Percentiles rank a stretch among this genome's conserved stretches.
These are phyloP conservation scores for Escallonia rubra DNA, from an alignment of 129 eudicot species.

Conservation along the genomic window DNA sequence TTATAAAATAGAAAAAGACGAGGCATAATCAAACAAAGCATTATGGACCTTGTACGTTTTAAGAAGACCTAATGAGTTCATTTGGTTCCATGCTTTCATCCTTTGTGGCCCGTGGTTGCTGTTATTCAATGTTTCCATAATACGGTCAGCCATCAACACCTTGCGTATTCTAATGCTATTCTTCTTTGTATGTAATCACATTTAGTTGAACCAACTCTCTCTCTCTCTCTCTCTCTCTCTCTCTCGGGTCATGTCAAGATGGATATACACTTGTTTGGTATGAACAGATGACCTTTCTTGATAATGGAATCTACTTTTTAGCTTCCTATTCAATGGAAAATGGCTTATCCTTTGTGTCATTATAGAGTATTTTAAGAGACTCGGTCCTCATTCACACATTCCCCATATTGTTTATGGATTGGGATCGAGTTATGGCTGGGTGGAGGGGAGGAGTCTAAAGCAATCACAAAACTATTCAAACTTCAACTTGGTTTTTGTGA, in stretches of 20 bases:
- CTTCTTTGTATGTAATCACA: background rate
- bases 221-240: background rate
- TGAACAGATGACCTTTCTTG: background rate
- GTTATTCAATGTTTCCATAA: background rate
- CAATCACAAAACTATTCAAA: background rate
- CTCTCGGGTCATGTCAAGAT: background rate
- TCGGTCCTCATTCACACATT: background rate
- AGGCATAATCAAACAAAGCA: background rate
- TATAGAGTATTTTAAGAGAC: background rate
- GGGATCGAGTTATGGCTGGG: background rate
- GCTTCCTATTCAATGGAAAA: background rate
- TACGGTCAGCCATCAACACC: constrained; percentile 4
- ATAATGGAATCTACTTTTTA: constrained; percentile 20
- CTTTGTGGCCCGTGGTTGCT: background rate
- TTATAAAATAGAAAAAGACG: background rate
- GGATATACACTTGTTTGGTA: background rate
- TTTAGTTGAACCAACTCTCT: background rate
- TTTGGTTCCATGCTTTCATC: background rate
- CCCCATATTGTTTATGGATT: background rate
- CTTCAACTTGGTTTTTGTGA: background rate
- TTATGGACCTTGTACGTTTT: background rate
- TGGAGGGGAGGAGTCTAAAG: background rate
- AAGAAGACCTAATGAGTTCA: background rate
- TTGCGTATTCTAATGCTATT: constrained; percentile 1
- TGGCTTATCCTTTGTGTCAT: background rate